Evolutionary conservation across 139 green algal genomes (phyloP), one percentile per base, ranked within the genome.

Genomic region (Auxenochlorella protothecoides): DNA sequence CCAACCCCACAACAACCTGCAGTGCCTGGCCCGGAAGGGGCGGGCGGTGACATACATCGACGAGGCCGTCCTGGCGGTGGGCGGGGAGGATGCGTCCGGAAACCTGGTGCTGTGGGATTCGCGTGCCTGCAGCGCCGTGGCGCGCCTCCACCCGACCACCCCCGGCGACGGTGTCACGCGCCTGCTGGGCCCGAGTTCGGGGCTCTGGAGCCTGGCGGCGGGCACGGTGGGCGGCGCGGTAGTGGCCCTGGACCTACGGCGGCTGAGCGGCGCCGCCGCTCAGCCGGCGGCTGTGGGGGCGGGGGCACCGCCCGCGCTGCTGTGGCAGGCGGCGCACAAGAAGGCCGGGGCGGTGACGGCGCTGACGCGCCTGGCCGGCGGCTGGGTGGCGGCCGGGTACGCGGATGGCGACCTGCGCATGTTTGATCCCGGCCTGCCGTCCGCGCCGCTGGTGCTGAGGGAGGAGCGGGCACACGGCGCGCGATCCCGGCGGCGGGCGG

Each of bases 351-450:
- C 71, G 4, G 78, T 81, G 6, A 88, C 81, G 2, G 64, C 79
- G 3, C 63, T 83, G 59, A 53, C 54, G 15, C 72, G 65, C 10
- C 70, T 83, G 59, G 66, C 78, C 1, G 83, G 81, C 5, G 83
- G 83, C 53, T 81, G 79, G 59, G 81, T 95, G 55, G 83, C 87
- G 56, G 83, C 83, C 53, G 86, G 80, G 2, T 88, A 93, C 68
- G 85, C 83, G 51, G 53, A 68, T 0, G 89, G 89, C 66, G 88
- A 93, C 77, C 70, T 90, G n/a, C 79, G 88, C 53, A 86, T 89
- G 84, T 72, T 93, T 27, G 75, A 78, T 6, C 69, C 73, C 9
- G 64, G 56, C 3, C 57, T 64, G 62, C 71, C 65, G 66, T 10
- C 10, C 57, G 57, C 52, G 64, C 60, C n/a, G 62, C 78, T 78